phyloP scores from a whole-genome alignment of 331 rosid species.

The Phaseolus coccineus region DNA sequence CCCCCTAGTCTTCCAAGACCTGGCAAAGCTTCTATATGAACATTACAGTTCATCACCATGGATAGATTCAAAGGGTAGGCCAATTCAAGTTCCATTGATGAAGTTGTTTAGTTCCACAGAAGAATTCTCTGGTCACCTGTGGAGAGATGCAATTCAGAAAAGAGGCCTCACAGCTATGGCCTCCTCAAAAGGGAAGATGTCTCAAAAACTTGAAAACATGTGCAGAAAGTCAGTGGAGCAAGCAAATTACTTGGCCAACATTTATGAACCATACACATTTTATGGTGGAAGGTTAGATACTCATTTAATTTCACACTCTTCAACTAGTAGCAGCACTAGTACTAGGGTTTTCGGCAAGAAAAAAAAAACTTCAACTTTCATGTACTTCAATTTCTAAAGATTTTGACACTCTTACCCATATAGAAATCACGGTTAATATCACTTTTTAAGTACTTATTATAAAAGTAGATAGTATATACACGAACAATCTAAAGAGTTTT shows the following conservation, averaged over 20 bases:
- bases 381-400: too few species aligned
- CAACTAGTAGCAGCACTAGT: conserved; percentile 16
- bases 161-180: conserved; percentile 61
- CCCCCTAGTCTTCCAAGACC: conserved; percentile 73
- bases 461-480: too few species aligned
- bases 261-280: conserved; percentile 91
- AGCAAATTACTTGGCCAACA: conserved; percentile 85
- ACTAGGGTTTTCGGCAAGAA: background rate
- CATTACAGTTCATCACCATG: conserved; percentile 78
- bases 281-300: conserved; percentile 90
- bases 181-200: conserved; percentile 60
- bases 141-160: conserved; percentile 73
- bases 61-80: conserved; percentile 72
- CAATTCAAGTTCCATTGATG: conserved; percentile 80
- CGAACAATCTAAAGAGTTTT: too few species aligned
- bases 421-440: background rate
- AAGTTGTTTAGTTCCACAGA: conserved; percentile 81
- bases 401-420: too few species aligned
- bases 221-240: conserved; percentile 87
- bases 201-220: conserved; percentile 70
- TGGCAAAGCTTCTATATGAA: conserved; percentile 68
- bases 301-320: conserved; percentile 19
- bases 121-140: conserved; percentile 82
- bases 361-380: too few species aligned
- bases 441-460: background rate